These are phyloP conservation scores for Aureobasidium pullulans DNA, from an alignment of 2,329 filamentous ascomycete genomes.

Conservation along the genomic window DNA sequence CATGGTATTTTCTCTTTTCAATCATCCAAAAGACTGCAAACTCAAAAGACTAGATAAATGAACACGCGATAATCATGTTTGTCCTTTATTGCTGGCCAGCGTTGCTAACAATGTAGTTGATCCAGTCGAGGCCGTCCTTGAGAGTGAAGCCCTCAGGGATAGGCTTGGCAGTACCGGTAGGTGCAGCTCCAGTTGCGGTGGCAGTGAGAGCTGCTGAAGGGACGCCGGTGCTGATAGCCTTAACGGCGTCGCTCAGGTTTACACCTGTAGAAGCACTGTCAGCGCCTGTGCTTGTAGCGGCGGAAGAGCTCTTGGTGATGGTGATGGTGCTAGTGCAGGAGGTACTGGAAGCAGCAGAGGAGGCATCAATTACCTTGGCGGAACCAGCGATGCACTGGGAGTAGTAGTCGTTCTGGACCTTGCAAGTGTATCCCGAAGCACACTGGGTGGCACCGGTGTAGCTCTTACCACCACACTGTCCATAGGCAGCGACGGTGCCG, in stretches of 20 bases:
- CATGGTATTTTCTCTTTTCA: neutral
- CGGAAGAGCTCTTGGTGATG: constrained; percentile 12
- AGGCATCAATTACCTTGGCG: constrained; percentile 10
- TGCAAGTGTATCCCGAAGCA: constrained; percentile 28
- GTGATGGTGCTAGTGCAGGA: constrained; percentile 14
- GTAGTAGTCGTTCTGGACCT: constrained; percentile 29
- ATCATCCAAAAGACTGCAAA: neutral
- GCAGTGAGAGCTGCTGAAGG: constrained; percentile 17
- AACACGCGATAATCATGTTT: neutral
- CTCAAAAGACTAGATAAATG: neutral
- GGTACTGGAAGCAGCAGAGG: constrained; percentile 11
- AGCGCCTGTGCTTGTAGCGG: neutral
- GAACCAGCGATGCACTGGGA: constrained; percentile 28
- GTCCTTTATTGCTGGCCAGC: neutral
- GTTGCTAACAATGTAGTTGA: constrained; percentile 15
- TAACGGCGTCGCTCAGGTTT: constrained; percentile 14
- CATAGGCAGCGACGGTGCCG: constrained; percentile 7
- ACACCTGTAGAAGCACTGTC: constrained; percentile 1
- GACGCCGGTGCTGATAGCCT: constrained; percentile 18
- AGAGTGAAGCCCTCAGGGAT: constrained; percentile 18
- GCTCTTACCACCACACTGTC: constrained; percentile 30
- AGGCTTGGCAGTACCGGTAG: constrained; percentile 15
- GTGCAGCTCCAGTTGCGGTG: constrained; percentile 16
- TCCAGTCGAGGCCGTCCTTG: constrained; percentile 20
- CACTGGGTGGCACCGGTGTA: constrained; percentile 31